Evolutionary conservation across 1,284 basidiomycete species (phyloP), one percentile per base, ranked within the genome.

Genomic region (Microstroma glucosiphilum): DNA sequence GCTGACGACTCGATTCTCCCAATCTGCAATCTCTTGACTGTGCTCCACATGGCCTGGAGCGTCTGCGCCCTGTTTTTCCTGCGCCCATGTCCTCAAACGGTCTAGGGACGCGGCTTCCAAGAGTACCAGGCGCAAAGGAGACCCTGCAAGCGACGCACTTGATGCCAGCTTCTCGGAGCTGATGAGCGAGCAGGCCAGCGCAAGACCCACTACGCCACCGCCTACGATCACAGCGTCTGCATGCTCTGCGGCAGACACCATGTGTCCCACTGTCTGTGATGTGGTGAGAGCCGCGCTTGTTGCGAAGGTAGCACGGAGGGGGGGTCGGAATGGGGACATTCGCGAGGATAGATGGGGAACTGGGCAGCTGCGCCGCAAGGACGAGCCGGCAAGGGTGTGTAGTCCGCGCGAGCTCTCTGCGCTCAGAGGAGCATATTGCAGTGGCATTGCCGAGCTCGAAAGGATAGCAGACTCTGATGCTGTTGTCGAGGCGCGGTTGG

Each of bases 1-100:
- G 13, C 72, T 74, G 60, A 78, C 71, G 53, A 76, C 74, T 25
- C 76, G 68, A 54, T 77, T 77, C 59, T 77, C 75, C 76, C 76
- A 78, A 56, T 68, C 63, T 19, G 69, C 56, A 37, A 37, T 37
- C 30, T 37, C 30, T 4, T 9, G 30, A 9, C 9, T 37, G 25
- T 62, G 59, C 17, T 62, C 57, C 21, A n/a, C 43, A 15, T 65
- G 58, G 51, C 6, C 48, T 9, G 30, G 4, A n/a, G 4, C 48
- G 57, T 40, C 61, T 57, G 43, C 23, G 21, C 30, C 58, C 12
- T 46, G 43, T 56, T 65, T 66, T 23, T 65, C 62, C 3, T 58
- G 41, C 3, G 57, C 40, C 75, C 76, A 76, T 12, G 41, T 59
- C 9, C 69, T 58, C 6, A 71, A 55, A 9, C 68, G 61, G 19